Conservation (phyloP, 768 basidiomycete species). For the Lactarius hengduanensis region DNA sequence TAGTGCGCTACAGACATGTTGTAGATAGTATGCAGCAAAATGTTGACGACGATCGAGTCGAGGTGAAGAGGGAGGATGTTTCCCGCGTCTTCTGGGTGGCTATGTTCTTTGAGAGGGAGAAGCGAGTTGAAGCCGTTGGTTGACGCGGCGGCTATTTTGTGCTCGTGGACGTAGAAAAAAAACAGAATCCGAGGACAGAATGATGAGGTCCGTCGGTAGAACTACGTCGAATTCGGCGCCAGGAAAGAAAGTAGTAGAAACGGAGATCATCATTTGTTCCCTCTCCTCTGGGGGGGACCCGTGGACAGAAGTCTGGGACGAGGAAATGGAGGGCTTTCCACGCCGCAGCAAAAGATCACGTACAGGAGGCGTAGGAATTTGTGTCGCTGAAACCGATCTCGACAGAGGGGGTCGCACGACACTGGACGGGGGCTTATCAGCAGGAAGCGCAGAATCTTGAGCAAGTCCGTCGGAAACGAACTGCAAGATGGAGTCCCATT, state of each 20-base stretch:
- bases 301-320: constrained; percentile 35
- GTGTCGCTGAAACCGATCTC: constrained; percentile 14
- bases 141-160: constrained; percentile 57
- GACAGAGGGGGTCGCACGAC: constrained; percentile 26
- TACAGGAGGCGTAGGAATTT: constrained; percentile 62
- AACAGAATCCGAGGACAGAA: constrained; percentile 72
- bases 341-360: constrained; percentile 31
- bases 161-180: constrained; percentile 79
- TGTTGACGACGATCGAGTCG: constrained; percentile 60
- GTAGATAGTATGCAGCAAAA: constrained; percentile 72
- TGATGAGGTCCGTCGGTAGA: constrained; percentile 58
- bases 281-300: constrained; percentile 37
- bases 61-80: constrained; percentile 61
- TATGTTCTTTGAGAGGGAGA: constrained; percentile 46
- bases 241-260: constrained; percentile 82
- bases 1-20: constrained; percentile 73
- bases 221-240: constrained; percentile 54
- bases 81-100: constrained; percentile 41
- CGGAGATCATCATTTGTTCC: constrained; percentile 60
- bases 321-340: constrained; percentile 11
- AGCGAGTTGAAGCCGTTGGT: constrained; percentile 61
- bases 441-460: constrained; percentile 30
- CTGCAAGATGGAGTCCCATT: constrained; percentile 64
- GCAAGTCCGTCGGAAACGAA: constrained; percentile 51
- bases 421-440: constrained; percentile 40